These are phyloP conservation scores for Suhomyces terraborum DNA, from an alignment of 1,139 yeast genomes.

Conservation along the genomic window DNA sequence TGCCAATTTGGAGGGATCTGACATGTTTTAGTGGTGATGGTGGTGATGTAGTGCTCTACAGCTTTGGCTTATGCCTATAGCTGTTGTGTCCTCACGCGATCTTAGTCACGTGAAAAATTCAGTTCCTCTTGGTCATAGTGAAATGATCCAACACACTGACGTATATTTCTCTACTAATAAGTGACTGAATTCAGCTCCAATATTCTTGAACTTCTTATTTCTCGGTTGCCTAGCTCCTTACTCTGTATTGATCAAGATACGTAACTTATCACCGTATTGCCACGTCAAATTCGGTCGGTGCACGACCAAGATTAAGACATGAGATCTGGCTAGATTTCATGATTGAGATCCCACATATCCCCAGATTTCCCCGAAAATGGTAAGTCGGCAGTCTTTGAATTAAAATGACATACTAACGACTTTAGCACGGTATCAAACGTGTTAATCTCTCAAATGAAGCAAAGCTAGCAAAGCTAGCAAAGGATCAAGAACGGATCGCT, in stretches of 20 bases:
- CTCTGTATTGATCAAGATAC: no score
- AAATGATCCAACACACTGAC: no score
- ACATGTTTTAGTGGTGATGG: not conserved
- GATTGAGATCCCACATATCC: not conserved
- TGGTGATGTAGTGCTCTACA: not conserved
- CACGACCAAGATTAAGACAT: no score
- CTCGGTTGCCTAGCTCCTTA: no score
- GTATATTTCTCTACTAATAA: no score
- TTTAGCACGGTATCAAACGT: slow-evolving; percentile 71
- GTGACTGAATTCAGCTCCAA: no score
- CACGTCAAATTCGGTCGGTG: no score
- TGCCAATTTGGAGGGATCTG: slow-evolving; percentile 50
- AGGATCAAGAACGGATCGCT: slow-evolving; percentile 55
- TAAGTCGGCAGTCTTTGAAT: not conserved
- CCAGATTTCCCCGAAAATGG: slow-evolving; percentile 3
- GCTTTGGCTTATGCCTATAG: not conserved
- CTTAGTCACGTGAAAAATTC: not conserved
- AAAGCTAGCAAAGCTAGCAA: slow-evolving; percentile 51
- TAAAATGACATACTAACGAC: slow-evolving; percentile 13
- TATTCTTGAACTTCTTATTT: no score
- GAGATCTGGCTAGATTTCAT: no score
- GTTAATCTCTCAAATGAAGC: slow-evolving; percentile 60
- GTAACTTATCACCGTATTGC: no score
- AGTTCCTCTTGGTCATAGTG: no score
- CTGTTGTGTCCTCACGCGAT: not conserved